Evolutionary conservation across 352 stramenopile genomes (phyloP), one percentile per base, ranked within the genome.

Genomic region (Phytophthora tubulina): DNA sequence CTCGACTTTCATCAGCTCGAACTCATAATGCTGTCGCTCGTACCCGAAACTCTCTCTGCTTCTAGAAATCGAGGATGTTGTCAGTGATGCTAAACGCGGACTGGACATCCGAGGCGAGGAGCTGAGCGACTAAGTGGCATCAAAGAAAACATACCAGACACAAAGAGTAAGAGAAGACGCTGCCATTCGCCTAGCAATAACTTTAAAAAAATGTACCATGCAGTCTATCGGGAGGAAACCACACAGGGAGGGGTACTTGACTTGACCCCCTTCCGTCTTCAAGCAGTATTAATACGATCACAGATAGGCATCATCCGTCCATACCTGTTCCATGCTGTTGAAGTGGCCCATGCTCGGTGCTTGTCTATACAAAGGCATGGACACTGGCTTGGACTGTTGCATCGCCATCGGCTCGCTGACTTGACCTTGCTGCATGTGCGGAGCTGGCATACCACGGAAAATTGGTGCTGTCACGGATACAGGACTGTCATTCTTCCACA

Each of bases 271-370:
- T 66, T 27, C 56, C 57, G n/a, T n/a, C 57, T 56, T 69, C 21
- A 71, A 69, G 57, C 38, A 67, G 36, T 27, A 27, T 27, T 2
- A 27, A 27, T n/a, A 70, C 36, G 59, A 59, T 81, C 59, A 81
- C 58, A 79, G 72, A 79, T 76, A 80, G 21, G 64, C 63, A 67
- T 77, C 75, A 57, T 81, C 67, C 36, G 68, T 80, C 77, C 77
- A 82, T 75, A 91, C 85, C 73, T 90, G 82, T 14, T 93, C 85
- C 78, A 92, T 88, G 55, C 60, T 72, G 54, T 77, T 78, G 72
- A 82, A 91, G 54, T 88, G 74, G 3, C 58, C 67, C 62, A 81
- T 85, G 39, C 56, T 81, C 14, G 81, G 53, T 30, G 70, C 38
- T 68, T 85, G 71, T 72, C 86, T 80, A 73, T 92, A 93, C 6